A percentile compares a stretch with the other conserved stretches of the same genome.
Evolutionary conservation across 2,329 filamentous ascomycete genomes (phyloP).

Genomic region (Colletotrichum sp.): DNA sequence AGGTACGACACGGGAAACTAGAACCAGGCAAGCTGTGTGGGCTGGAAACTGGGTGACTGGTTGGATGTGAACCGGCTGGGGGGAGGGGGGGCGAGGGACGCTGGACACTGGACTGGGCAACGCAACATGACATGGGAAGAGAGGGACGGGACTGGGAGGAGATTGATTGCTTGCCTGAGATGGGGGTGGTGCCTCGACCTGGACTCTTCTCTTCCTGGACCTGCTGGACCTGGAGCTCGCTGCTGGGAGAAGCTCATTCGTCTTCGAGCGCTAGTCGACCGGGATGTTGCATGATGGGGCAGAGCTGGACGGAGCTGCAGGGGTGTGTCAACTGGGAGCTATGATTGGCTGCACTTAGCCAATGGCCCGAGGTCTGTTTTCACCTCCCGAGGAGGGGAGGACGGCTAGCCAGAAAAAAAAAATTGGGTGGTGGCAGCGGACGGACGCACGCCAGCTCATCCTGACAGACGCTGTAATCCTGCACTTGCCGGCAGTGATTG

Average conservation of each 20-base stretch:
- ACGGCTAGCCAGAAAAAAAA: background rate
- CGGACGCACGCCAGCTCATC: conserved; percentile 12
- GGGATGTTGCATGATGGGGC: conserved; percentile 10
- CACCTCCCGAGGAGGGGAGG: background rate
- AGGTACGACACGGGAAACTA: conserved; percentile 13
- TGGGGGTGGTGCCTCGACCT: conserved; percentile 12
- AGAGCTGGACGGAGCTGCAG: conserved; percentile 18
- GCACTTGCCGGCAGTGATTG: background rate
- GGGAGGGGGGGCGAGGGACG: background rate
- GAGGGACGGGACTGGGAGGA: background rate
- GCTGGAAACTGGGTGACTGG: conserved; percentile 1
- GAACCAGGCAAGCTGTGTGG: conserved; percentile 5
- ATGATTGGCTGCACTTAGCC: background rate
- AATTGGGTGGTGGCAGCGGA: background rate
- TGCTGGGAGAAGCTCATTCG: conserved; percentile 15
- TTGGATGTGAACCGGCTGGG: background rate
- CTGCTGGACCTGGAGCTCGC: conserved; percentile 13
- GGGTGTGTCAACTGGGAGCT: background rate
- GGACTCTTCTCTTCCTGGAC: background rate
- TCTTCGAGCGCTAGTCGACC: background rate
- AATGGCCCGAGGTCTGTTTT: conserved; percentile 14
- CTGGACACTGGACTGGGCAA: background rate
- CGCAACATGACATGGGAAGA: background rate
- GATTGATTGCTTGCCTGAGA: conserved; percentile 14
- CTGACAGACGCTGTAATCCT: background rate